Evolutionary conservation across 176 grass and related monocot species (phyloP), one percentile per base, ranked within the genome.

Genomic region (Aechmea fasciata): DNA sequence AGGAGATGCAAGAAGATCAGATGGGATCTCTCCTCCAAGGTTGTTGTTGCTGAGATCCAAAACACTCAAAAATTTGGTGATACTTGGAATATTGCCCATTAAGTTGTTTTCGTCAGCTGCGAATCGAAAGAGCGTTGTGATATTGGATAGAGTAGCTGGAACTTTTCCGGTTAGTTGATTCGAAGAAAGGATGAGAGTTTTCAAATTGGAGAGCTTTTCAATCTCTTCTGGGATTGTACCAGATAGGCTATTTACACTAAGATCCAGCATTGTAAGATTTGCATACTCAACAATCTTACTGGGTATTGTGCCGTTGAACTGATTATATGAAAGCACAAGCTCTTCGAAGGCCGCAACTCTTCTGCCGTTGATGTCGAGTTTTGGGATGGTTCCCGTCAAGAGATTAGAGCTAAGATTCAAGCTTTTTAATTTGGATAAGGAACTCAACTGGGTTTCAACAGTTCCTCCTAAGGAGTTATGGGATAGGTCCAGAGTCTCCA

Each of bases 401-500:
- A 0, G 2, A 63, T 87, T 96, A 3, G 18, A 6, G 7, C 83
- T 83, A 69, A 87, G 64, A 54, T 96, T 87, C 68, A 89, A 71
- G 52, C 73, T 89, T 76, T 10, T 81, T 71, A 96, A 12, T 2
- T 48, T 26, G 59, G 51, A 47, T 20, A 85, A 76, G 10, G 33
- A 26, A 22, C 7, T 17, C 66, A 92, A 69, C 0, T 84, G 18
- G 0, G 14, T 17, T 57, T 11, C 76, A 63, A 89, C 3, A 24
- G 17, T 13, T 19, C 67, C 79, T 33, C 0, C 9, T 0, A 96
- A 71, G 0, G 0, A 1, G 69, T 96, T 96, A 9, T 10, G 71
- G 11, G 81, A 87, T 64, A 96, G 69, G 76, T 96, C 88, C 75
- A 96, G 78, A 47, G 77, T 48, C 65, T 83, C 52, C 17, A 96